Percentiles rank a stretch among this genome's conserved stretches.
Evolutionary conservation across 2,329 filamentous ascomycete genomes (phyloP).

Genomic region (Colletotrichum cuscutae): DNA sequence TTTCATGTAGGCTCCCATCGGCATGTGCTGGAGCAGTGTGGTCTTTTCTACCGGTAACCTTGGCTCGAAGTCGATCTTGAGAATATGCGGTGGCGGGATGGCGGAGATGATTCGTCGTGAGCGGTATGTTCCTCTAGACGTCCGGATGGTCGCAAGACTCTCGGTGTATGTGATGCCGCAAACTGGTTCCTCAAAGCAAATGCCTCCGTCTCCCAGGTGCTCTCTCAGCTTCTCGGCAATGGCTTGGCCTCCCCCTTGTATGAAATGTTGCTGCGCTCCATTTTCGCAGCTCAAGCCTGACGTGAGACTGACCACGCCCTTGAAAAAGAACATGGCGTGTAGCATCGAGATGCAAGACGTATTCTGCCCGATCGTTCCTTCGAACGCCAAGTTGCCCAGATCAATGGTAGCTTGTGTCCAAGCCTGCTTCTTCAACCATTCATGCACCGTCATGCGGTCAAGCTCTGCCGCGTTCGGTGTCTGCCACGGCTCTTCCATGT

Average conservation of each 20-base stretch:
- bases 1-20: slow-evolving; percentile 31
- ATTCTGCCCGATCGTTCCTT: slow-evolving; percentile 25
- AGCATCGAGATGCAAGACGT: slow-evolving; percentile 30
- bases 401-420: slow-evolving; percentile 20
- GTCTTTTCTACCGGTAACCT: slow-evolving; percentile 28
- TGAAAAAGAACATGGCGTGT: slow-evolving; percentile 34
- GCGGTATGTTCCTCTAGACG: slow-evolving; percentile 5
- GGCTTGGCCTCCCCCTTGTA: slow-evolving; percentile 27
- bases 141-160: slow-evolving; percentile 13
- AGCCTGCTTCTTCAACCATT: slow-evolving; percentile 15
- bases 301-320: slow-evolving; percentile 8
- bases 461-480: slow-evolving; percentile 26
- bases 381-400: slow-evolving; percentile 20
- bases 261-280: slow-evolving; percentile 28
- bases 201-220: slow-evolving; percentile 14
- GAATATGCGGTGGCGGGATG: slow-evolving; percentile 26
- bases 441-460: slow-evolving; percentile 20
- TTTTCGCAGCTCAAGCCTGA: slow-evolving; percentile 10
- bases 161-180: slow-evolving; percentile 16
- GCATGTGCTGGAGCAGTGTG: slow-evolving; percentile 29
- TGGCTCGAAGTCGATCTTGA: slow-evolving; percentile 31
- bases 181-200: slow-evolving; percentile 30
- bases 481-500: slow-evolving; percentile 29
- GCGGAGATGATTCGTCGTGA: slow-evolving; percentile 26
- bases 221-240: slow-evolving; percentile 32